Evolutionary conservation across 306 rosid genomes (phyloP).

Genomic region (Trichosanthes truncata): DNA sequence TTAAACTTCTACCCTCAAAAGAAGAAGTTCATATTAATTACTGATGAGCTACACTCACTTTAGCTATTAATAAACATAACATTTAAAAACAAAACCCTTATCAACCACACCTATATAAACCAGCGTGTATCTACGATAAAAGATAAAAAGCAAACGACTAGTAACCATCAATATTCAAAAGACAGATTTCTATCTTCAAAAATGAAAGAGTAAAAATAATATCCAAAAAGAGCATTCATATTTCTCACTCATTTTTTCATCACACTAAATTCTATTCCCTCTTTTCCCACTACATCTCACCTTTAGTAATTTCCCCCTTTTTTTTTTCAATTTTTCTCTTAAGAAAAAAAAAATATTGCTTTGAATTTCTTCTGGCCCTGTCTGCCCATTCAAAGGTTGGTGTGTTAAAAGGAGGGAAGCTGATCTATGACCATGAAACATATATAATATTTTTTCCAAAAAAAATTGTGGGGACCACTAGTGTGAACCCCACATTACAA

Average conservation of each 20-base stretch:
- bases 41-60: too few relatives aligned
- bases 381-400: conserved; percentile 12
- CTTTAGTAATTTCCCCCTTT: not conserved
- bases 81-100: too few relatives aligned
- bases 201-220: not conserved
- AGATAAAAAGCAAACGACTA: not conserved
- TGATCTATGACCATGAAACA: not conserved
- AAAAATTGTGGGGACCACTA: not conserved
- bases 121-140: too few relatives aligned
- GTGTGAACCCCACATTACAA: not conserved
- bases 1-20: too few relatives aligned
- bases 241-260: not conserved
- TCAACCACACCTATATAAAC: too few relatives aligned
- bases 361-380: conserved; percentile 7
- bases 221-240: not conserved
- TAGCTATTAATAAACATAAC: too few relatives aligned
- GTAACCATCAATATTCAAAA: not conserved
- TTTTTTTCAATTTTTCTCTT: not conserved
- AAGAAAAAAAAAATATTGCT: not conserved
- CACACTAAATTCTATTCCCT: not conserved
- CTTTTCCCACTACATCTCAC: not conserved
- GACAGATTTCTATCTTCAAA: not conserved
- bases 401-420: conserved; percentile 12
- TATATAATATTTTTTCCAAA: not conserved
- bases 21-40: too few relatives aligned